phyloP scores from a whole-genome alignment of 2,329 filamentous ascomycete species.

The Cercospora berteroae region DNA sequence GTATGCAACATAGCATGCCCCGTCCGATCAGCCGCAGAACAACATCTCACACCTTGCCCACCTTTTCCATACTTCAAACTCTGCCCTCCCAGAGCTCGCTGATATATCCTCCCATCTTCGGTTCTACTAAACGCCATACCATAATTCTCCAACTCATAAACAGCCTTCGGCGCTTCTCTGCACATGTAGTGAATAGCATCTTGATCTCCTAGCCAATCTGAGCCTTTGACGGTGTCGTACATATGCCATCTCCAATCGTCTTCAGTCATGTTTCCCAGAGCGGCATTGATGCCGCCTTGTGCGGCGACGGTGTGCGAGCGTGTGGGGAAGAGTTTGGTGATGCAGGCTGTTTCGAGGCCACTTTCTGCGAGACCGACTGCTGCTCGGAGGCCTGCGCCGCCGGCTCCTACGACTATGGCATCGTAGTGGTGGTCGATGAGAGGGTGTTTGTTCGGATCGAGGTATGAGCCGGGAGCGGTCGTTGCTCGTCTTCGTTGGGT shows the following conservation, averaged over 20 bases:
- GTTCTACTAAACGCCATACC: slow-evolving; percentile 56
- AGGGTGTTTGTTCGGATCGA: slow-evolving; percentile 64
- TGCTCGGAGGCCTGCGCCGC: slow-evolving; percentile 62
- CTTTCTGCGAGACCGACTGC: slow-evolving; percentile 64
- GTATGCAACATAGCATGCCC: slow-evolving; percentile 54
- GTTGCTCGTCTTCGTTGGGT: slow-evolving; percentile 32
- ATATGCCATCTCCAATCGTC: slow-evolving; percentile 62
- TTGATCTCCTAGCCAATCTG: slow-evolving; percentile 60
- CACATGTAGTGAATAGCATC: slow-evolving; percentile 62
- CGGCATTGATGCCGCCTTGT: slow-evolving; percentile 63
- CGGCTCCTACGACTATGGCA: slow-evolving; percentile 52
- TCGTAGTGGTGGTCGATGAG: slow-evolving; percentile 98
- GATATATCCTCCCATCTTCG: slow-evolving; percentile 48
- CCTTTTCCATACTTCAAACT: slow-evolving; percentile 49
- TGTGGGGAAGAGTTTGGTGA: slow-evolving; percentile 61
- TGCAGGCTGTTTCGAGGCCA: slow-evolving; percentile 63
- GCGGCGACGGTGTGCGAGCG: slow-evolving; percentile 66
- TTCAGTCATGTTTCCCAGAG: slow-evolving; percentile 55
- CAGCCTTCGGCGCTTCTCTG: slow-evolving; percentile 53
- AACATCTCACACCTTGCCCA: slow-evolving; percentile 50
- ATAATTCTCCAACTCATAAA: slow-evolving; percentile 57
- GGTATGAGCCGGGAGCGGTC: slow-evolving; percentile 23
- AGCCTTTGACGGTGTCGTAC: slow-evolving; percentile 60
- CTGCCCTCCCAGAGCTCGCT: slow-evolving; percentile 51
- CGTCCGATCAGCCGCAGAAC: slow-evolving; percentile 49